These are phyloP conservation scores for Diaporthe batatas DNA, from an alignment of 2,329 filamentous ascomycete genomes.

Conservation along the genomic window DNA sequence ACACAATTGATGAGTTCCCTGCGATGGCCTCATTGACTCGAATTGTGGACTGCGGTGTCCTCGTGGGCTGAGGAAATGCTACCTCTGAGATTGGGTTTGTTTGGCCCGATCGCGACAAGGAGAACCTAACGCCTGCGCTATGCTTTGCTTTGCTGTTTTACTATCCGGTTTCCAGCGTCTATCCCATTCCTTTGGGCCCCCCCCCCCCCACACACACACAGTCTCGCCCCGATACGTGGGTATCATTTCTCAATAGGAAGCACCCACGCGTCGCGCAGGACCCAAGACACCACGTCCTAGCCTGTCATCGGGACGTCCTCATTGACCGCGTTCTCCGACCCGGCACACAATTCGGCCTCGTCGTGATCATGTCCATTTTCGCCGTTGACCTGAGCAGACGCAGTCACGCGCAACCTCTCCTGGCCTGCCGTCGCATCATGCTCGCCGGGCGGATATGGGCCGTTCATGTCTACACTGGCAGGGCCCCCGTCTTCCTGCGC, in stretches of 20 bases:
- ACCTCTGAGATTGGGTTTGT: neutral
- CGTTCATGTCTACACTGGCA: neutral
- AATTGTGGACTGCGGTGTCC: neutral
- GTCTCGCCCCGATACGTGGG: neutral
- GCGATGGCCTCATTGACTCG: neutral
- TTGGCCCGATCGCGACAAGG: neutral
- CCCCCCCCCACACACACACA: neutral
- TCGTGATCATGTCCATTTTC: conserved; percentile 30
- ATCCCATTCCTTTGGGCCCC: neutral
- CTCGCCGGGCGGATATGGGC: neutral
- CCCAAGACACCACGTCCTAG: neutral
- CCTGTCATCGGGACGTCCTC: conserved; percentile 19
- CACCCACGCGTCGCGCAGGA: neutral
- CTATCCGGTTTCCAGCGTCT: neutral
- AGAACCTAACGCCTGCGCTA: conserved; percentile 27
- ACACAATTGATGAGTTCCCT: conserved; percentile 17
- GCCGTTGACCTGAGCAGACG: neutral
- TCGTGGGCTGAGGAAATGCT: neutral
- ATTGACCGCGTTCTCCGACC: neutral
- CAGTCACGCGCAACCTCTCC: neutral
- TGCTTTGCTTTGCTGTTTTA: conserved; percentile 1
- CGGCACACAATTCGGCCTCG: neutral
- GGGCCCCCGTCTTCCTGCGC: neutral
- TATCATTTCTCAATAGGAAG: neutral
- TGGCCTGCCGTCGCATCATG: neutral